Conservation (phyloP, 2,329 filamentous ascomycete species). For the Curvularia sp. region DNA sequence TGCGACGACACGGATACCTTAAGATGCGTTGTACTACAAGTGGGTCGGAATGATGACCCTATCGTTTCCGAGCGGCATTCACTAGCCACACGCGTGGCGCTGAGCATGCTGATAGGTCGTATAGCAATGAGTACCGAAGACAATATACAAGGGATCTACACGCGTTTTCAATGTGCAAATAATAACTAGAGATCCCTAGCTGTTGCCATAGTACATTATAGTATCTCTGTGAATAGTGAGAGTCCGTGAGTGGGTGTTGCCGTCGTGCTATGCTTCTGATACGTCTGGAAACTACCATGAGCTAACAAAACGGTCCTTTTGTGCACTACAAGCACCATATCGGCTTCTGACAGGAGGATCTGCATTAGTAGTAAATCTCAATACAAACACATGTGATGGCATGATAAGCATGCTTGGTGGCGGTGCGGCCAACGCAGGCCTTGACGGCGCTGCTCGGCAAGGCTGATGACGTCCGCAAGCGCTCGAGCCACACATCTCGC, state of each 20-base stretch:
- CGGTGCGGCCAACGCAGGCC: background rate
- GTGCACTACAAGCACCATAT: background rate
- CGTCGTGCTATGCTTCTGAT: background rate
- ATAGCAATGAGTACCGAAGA: background rate
- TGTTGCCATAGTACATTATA: background rate
- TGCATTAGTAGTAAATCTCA: background rate
- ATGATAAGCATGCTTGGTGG: background rate
- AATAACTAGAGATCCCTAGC: background rate
- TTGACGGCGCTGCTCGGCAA: constrained; percentile 7
- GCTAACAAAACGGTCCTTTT: background rate
- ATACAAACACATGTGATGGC: background rate
- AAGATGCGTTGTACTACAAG: constrained; percentile 2
- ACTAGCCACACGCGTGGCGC: background rate
- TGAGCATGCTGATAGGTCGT: background rate
- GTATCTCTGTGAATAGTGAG: background rate
- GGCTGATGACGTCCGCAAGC: constrained; percentile 24
- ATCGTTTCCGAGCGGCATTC: background rate
- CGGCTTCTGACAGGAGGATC: background rate
- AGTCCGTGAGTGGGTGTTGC: background rate
- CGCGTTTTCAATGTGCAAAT: background rate
- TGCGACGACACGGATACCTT: background rate
- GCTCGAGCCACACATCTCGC: constrained; percentile 21
- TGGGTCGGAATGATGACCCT: background rate
- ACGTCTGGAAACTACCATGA: background rate
- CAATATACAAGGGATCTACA: background rate